Conservation (phyloP, 805 yeast species). For the Kuraishia molischiana region DNA sequence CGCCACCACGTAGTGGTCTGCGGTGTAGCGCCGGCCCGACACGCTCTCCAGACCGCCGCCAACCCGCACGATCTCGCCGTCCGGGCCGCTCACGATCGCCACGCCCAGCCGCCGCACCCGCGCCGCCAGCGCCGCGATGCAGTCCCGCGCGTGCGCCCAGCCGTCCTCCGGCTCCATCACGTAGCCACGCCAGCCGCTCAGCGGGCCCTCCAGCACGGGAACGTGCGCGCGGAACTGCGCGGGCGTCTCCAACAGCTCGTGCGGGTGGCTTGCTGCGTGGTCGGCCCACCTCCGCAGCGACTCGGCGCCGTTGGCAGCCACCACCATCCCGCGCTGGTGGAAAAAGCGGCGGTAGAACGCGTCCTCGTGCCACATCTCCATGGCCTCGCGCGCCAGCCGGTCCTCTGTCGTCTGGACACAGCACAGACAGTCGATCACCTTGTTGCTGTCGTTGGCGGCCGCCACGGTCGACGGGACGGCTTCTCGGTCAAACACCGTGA, state of each 20-base stretch:
- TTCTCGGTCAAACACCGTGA: slow-evolving; percentile 17
- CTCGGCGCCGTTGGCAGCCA: slow-evolving; percentile 10
- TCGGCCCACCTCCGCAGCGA: slow-evolving; percentile 5
- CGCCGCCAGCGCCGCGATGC: slow-evolving; percentile 12
- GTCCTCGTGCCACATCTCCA: slow-evolving; percentile 18
- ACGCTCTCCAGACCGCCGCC: slow-evolving; percentile 2
- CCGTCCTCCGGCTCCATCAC: slow-evolving; percentile 12
- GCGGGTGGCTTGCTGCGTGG: slow-evolving; percentile 10
- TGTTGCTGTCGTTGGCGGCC: slow-evolving; percentile 28
- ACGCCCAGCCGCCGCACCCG: slow-evolving; percentile 20
- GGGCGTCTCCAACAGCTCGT: slow-evolving; percentile 6
- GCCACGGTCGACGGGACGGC: slow-evolving; percentile 21
- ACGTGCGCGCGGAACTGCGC: slow-evolving; percentile 4
- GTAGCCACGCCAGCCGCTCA: slow-evolving; percentile 7
- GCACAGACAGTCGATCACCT: slow-evolving; percentile 15
- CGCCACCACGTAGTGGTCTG: slow-evolving; percentile 12
- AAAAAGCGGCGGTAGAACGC: slow-evolving; percentile 16
- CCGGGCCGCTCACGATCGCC: slow-evolving; percentile 10
- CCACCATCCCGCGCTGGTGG: slow-evolving; percentile 15
- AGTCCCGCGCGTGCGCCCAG: slow-evolving; percentile 20
- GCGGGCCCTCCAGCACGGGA: slow-evolving; percentile 7
- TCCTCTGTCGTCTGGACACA: slow-evolving; percentile 5
- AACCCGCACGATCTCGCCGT: slow-evolving; percentile 3
- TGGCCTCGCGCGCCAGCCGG: slow-evolving; percentile 18
- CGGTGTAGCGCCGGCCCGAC: slow-evolving; percentile 3